phyloP scores from a whole-genome alignment of 305 asterid genomes.

The Fraxinus ornus region DNA sequence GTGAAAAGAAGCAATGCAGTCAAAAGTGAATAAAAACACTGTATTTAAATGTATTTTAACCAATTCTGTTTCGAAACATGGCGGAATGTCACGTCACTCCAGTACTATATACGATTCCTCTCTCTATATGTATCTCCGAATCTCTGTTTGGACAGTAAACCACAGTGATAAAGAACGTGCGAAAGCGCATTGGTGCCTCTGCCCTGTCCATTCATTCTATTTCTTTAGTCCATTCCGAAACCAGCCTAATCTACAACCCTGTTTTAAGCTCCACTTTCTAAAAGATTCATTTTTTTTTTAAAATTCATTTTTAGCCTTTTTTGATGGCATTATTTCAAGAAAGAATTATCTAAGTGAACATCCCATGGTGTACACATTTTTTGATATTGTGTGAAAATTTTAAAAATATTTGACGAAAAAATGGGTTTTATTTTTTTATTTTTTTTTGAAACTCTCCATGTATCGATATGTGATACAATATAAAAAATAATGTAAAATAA shows the following conservation, averaged over 20 bases:
- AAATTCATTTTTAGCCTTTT: no score
- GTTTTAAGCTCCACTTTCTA: not conserved
- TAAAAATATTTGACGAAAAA: no score
- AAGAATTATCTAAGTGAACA: not conserved
- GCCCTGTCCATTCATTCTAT: slow-evolving; percentile 1
- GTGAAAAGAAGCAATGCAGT: not conserved
- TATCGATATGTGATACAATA: no score
- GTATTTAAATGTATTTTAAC: not conserved
- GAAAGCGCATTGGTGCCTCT: not conserved
- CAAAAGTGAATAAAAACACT: not conserved
- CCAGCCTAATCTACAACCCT: slow-evolving; percentile 3
- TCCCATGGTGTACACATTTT: not conserved
- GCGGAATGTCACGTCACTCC: slow-evolving; percentile 29
- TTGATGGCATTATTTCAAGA: no score
- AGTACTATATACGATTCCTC: not conserved
- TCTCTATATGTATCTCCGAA: not conserved
- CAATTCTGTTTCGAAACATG: slow-evolving; percentile 36
- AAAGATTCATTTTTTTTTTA: no score
- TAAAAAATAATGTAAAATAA: no score
- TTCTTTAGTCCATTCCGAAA: slow-evolving; percentile 23
- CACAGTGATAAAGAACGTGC: slow-evolving; percentile 9
- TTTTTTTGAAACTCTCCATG: no score
- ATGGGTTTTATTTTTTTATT: no score
- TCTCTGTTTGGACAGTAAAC: slow-evolving; percentile 16
- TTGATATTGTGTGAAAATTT: not conserved